Evolutionary conservation across 768 basidiomycete species (phyloP).

Genomic region (Tubosaeta sp.): DNA sequence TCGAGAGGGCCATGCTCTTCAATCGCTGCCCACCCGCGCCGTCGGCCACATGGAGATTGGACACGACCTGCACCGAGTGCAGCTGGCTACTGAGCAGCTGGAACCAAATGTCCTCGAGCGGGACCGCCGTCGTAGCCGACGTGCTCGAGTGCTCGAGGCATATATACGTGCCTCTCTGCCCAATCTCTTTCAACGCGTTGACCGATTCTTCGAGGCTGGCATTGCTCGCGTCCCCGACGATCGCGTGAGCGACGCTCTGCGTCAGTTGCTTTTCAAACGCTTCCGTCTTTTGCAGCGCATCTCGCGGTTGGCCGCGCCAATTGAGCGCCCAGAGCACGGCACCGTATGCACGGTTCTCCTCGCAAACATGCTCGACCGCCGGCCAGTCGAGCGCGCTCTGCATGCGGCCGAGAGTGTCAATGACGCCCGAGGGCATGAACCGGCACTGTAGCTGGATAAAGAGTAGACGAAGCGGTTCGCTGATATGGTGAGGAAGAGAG

Average conservation of each 20-base stretch:
- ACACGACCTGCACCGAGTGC: slow-evolving; percentile 67
- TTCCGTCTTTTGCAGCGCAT: slow-evolving; percentile 66
- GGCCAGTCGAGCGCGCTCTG: slow-evolving; percentile 51
- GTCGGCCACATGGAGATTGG: slow-evolving; percentile 35
- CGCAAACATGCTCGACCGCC: slow-evolving; percentile 58
- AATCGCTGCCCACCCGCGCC: slow-evolving; percentile 16
- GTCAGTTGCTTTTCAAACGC: slow-evolving; percentile 51
- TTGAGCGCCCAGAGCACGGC: slow-evolving; percentile 82
- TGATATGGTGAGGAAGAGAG: slow-evolving; percentile 34
- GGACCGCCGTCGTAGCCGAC: slow-evolving; percentile 36
- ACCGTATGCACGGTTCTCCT: slow-evolving; percentile 60
- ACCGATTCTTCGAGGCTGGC: slow-evolving; percentile 34
- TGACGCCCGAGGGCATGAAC: slow-evolving; percentile 61
- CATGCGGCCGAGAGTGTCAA: slow-evolving; percentile 55
- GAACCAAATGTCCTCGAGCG: slow-evolving; percentile 87
- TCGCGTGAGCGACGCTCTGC: slow-evolving; percentile 37
- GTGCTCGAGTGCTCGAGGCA: slow-evolving; percentile 65
- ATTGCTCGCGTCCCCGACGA: slow-evolving; percentile 25
- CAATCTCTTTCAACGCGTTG: slow-evolving; percentile 53
- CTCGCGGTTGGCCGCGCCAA: slow-evolving; percentile 54
- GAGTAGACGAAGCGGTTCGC: slow-evolving; percentile 46
- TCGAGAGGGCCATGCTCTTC: slow-evolving; percentile 34
- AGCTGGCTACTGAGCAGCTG: slow-evolving; percentile 79
- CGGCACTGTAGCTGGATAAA: slow-evolving; percentile 74
- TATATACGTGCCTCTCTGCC: slow-evolving; percentile 57